Conservation (phyloP, 2,329 filamentous ascomycete species). For the Fusarium sp. region DNA sequence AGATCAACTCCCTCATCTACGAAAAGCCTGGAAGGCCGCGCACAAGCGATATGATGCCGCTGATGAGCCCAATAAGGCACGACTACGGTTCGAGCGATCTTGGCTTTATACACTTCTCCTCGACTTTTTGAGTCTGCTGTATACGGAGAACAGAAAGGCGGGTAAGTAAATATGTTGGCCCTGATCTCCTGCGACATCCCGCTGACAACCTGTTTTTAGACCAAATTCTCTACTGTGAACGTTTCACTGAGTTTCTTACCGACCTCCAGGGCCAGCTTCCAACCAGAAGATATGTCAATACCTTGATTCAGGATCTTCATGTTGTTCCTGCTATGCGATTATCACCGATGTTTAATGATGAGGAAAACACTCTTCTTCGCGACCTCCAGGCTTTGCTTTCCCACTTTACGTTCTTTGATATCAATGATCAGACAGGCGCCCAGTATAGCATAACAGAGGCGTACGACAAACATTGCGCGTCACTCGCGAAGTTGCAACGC, state of each 20-base stretch:
- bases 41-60: conserved; percentile 87
- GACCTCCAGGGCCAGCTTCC: conserved; percentile 94
- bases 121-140: conserved; percentile 81
- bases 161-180: conserved; percentile 47
- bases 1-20: conserved; percentile 76
- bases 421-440: conserved; percentile 88
- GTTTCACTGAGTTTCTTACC: conserved; percentile 89
- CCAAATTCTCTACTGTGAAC: conserved; percentile 84
- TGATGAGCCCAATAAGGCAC: conserved; percentile 80
- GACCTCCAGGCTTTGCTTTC: conserved; percentile 83
- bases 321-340: conserved; percentile 79
- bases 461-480: conserved; percentile 81
- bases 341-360: conserved; percentile 80
- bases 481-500: conserved; percentile 82
- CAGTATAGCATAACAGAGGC: conserved; percentile 78
- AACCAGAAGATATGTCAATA: conserved; percentile 92
- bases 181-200: not conserved
- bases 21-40: conserved; percentile 90
- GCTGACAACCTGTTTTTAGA: conserved; percentile 54
- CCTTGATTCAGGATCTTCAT: conserved; percentile 86
- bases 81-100: conserved; percentile 87
- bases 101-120: conserved; percentile 91
- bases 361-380: conserved; percentile 79
- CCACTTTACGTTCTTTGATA: conserved; percentile 88
- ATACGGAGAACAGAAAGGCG: conserved; percentile 62